Percentiles rank a stretch among this genome's conserved stretches.
Evolutionary conservation across 495 filamentous ascomycete species (phyloP).

Genomic region (Aspergillus mulundensis): DNA sequence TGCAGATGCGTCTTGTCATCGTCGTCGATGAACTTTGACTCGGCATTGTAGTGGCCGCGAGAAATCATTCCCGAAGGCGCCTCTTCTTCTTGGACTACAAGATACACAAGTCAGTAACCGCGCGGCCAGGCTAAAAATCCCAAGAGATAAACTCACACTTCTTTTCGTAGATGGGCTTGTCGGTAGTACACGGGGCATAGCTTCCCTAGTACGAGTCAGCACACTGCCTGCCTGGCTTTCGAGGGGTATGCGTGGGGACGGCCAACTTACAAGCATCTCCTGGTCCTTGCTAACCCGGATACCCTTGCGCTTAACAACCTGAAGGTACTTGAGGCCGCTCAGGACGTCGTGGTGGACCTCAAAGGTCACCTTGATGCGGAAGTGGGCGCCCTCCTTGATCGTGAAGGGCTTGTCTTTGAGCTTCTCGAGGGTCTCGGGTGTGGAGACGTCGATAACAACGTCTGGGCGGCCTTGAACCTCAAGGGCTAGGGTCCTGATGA

Average conservation of each 20-base stretch:
- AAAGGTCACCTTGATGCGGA: constrained; percentile 89
- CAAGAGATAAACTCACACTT: constrained; percentile 61
- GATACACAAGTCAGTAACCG: background rate
- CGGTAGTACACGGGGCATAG: constrained; percentile 82
- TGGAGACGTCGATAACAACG: constrained; percentile 76
- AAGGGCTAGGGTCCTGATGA: constrained; percentile 86
- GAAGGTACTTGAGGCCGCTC: constrained; percentile 90
- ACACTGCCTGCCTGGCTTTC: background rate
- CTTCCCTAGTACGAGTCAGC: constrained; percentile 55
- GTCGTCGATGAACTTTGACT: constrained; percentile 87
- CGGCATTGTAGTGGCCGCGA: constrained; percentile 80
- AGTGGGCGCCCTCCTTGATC: constrained; percentile 91
- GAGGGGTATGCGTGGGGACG: too few species aligned
- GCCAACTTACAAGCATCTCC: constrained; percentile 83
- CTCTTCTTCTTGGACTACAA: constrained; percentile 76
- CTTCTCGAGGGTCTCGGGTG: constrained; percentile 57
- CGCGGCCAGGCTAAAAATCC: background rate
- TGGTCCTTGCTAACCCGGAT: constrained; percentile 82
- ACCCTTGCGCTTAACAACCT: constrained; percentile 83
- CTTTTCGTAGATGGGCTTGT: constrained; percentile 80
- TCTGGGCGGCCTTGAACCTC: constrained; percentile 72
- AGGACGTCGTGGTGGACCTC: constrained; percentile 94
- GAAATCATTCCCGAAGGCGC: constrained; percentile 85
- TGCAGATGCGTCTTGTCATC: constrained; percentile 79
- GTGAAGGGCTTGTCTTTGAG: constrained; percentile 89